Evolutionary conservation across 2,329 filamentous ascomycete species (phyloP), one percentile per base, ranked within the genome.

Genomic region (Passalora sequoiae): DNA sequence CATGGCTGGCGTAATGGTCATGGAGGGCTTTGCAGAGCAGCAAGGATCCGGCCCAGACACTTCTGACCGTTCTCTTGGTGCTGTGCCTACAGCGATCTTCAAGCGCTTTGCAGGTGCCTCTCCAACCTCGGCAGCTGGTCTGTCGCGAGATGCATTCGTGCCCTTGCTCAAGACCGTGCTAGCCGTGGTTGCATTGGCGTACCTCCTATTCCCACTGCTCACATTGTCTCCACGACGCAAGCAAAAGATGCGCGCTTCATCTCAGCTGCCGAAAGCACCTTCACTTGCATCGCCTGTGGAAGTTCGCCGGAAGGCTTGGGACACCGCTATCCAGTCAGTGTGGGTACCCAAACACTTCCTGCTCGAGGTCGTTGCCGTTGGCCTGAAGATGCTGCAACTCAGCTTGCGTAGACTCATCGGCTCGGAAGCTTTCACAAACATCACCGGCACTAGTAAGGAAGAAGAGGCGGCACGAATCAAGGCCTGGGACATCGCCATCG

Each of bases 401-500:
- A 86, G 86, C 56, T 64, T 88, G 40, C 80, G 87, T 33, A 89
- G 88, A 53, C 64, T 86, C 0, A 79, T 95, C 49, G 89, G 91
- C 28, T 76, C 81, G 54, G 77, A 83, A 20, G 74, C 83, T 7
- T 96, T 92, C 62, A 83, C 89, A 44, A 75, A 81, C 60, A 69
- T 94, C 28, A 91, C 86, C 2, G 87, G 88, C 0, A 78, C 85
- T 36, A 91, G 84, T 1, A 81, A 84, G 54, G 88, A 95, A 45
- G 83, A 94, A 63, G 91, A 96, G 64, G 79, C 77, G 39, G 89
- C 87, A 5, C 80, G 91, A 20, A 77, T 94, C 58, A 92, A 94
- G 68, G 87, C 89, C 0, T 97, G 91, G 91, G 78, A 84, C 24
- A 95, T 95, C 58, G 89, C 89, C 10, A 77, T 96, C 42, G 91